Evolutionary conservation across 139 green algal species (phyloP).

Genomic region (Chlamydomonas sp.): DNA sequence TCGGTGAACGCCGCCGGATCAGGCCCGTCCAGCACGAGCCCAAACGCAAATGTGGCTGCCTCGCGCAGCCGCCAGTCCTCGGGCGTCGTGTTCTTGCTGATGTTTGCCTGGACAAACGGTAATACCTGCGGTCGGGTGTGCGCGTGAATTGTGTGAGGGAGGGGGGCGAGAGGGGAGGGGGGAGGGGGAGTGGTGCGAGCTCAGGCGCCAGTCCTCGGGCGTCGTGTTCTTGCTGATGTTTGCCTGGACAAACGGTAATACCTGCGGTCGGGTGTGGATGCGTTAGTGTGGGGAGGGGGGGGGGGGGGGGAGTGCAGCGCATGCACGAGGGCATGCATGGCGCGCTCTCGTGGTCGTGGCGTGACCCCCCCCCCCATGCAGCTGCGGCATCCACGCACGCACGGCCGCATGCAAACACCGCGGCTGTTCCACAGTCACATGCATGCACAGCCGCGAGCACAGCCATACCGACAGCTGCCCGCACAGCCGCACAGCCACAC

Average conservation of each 20-base stretch:
- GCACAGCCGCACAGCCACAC: not conserved
- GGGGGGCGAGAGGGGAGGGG: too few species aligned
- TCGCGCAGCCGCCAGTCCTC: slow-evolving; percentile 89
- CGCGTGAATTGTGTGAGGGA: not conserved
- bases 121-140: slow-evolving; percentile 44
- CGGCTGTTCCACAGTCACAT: too few species aligned
- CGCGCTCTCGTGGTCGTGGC: too few species aligned
- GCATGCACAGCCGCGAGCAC: too few species aligned
- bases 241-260: slow-evolving; percentile 67
- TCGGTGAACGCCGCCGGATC: slow-evolving; percentile 43
- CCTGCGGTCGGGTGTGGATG: slow-evolving; percentile 21
- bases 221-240: slow-evolving; percentile 71
- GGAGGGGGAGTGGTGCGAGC: not conserved
- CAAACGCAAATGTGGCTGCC: slow-evolving; percentile 93
- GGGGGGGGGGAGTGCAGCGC: too few species aligned
- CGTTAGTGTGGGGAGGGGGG: too few species aligned
- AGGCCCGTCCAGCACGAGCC: slow-evolving; percentile 91
- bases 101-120: slow-evolving; percentile 74
- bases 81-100: slow-evolving; percentile 53
- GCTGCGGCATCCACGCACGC: too few species aligned
- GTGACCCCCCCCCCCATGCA: too few species aligned
- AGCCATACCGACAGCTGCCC: not conserved
- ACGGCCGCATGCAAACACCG: not conserved
- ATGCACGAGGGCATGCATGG: too few species aligned
- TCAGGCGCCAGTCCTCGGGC: slow-evolving; percentile 4